Base-by-base conservation (phyloP, 371 early-diverging fungal genomes). In the Syncephalastrum racemosum region DNA sequence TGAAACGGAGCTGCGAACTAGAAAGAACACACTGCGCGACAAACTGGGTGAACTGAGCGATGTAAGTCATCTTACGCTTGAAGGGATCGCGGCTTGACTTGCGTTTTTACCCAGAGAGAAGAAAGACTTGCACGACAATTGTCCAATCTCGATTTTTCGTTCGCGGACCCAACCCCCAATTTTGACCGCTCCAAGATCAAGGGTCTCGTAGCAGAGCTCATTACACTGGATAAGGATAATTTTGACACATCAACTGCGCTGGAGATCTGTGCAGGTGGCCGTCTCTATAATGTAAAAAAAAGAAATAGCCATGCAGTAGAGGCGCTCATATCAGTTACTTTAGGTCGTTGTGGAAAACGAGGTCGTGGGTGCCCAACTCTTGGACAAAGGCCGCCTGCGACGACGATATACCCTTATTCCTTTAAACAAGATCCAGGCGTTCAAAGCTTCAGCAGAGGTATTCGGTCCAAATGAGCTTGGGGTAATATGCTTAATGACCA, bases 321-420 rank as follows among this genome's bases (percentile, higher is more conserved):
- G 36, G 36, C 12, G 36, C 36, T 31, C 39, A 36, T 47, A 46
- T 47, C 20, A 12, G 19, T 18, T 12, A 39, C 10, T 22, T 1
- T 58, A 89, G 90, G 86, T 98, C 4, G 95, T 99, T 15, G 97
- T 99, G 1, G 89, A 93, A 16, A 85, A 92, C 65, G 99, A 99
- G 60, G 79, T 81, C 4, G 84, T 95, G 4, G 99, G 91, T 20
- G 78, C 90, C 0, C 85, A 89, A 62, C 70, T 99, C 20, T 73
- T 99, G 19, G 86, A 95, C 49, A 74, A 82, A 15, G 94, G 94
- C 13, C 79, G 73, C 44, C 75, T 98, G 6, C 81, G 85, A 46
- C 88, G 86, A 46, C 86, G 96, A n/a, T 90, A 94, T 31, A 97
- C 96, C 4, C 81, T 99, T 25, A 96, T 99, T 58, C 99, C 99